Evolutionary conservation across 1,139 yeast genomes (phyloP).

Genomic region (Blastobotrys ciferrii): DNA sequence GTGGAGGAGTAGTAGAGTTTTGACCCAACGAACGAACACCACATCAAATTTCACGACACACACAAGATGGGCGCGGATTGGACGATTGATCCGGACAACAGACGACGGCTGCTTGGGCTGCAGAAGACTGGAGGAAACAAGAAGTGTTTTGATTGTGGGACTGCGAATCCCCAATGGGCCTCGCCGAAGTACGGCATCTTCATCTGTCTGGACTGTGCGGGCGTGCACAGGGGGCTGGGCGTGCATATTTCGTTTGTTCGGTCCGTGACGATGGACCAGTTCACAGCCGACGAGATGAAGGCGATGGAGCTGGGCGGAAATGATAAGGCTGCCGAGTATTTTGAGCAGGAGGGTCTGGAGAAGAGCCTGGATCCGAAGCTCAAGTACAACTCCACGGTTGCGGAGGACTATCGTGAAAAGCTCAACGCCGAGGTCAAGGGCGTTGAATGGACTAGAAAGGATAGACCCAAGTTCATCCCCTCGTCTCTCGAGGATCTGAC

Average conservation of each 20-base stretch:
- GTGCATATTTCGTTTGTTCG: conserved; percentile 96
- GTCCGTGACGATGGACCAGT: conserved; percentile 96
- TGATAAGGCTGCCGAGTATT: conserved; percentile 66
- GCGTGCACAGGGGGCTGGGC: conserved; percentile 91
- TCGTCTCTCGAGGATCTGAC: conserved; percentile 19
- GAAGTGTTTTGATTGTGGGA: conserved; percentile 89
- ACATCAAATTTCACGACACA: conserved; percentile 11
- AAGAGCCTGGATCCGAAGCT: conserved; percentile 58
- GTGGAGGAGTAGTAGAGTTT: too few relatives aligned
- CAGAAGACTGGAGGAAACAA: conserved; percentile 83
- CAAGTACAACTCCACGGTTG: conserved; percentile 85
- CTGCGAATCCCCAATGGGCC: conserved; percentile 99
- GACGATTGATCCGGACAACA: conserved; percentile 89
- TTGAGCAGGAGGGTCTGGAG: conserved; percentile 73
- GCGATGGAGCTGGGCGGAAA: conserved; percentile 97
- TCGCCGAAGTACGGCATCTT: conserved; percentile 96
- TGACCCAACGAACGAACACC: neutral
- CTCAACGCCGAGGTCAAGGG: conserved; percentile 76
- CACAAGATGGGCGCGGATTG: conserved; percentile 43
- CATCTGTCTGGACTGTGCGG: conserved; percentile 96
- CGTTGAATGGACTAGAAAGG: conserved; percentile 54
- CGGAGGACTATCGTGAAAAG: conserved; percentile 89
- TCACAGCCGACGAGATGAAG: conserved; percentile 83
- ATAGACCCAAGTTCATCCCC: conserved; percentile 33
- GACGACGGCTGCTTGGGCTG: conserved; percentile 73